Evolutionary conservation across 2,329 filamentous ascomycete genomes (phyloP), one percentile per base, ranked within the genome.

Genomic region (Colletotrichum lindemuthianum): DNA sequence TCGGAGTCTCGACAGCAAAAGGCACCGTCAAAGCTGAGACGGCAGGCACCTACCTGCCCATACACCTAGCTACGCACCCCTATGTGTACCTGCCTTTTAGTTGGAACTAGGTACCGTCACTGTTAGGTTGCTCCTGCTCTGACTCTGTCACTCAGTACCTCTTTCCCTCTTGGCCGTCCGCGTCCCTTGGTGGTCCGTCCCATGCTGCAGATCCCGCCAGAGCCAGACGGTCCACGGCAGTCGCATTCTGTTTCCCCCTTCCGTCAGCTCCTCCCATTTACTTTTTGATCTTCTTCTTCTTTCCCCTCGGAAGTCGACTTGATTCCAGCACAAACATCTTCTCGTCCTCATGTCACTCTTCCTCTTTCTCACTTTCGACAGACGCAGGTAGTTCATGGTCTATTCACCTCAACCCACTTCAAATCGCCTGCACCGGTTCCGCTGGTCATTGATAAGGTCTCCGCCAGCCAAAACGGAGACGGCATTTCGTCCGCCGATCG

Each of bases 1-100:
- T 41, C 47, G 32, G 61, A 15, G 58, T 65, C 56, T 65, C 58
- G 58, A 58, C 47, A 52, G 51, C 47, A 45, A 32, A 61, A 40
- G 58, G 58, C 47, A 65, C 52, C 63, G 40, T 61, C 58, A 65
- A 61, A 65, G 63, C 63, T 61, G 58, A 65, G 58, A 65, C 61
- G 45, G 61, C 33, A 41, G 33, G 43, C 16, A 24, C 13, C 39
- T 16, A 12, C 13, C 57, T 32, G 16, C 16, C 36, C 37, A 41
- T 39, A 43, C 24, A 16, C 16, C n/a, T 32, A 45, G 15, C 33
- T 12, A 55, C 45, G 52, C 52, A 55, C 32, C 44, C 37, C 51
- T 34, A 24, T n/a, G 39, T 37, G 40, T 13, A 54, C 15, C 36
- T 34, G 50, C 36, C 49, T 15, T 13, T 34, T 34, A 16, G 36